Evolutionary conservation across 768 basidiomycete species (phyloP), one percentile per base, ranked within the genome.

Genomic region (Mycena floridula): DNA sequence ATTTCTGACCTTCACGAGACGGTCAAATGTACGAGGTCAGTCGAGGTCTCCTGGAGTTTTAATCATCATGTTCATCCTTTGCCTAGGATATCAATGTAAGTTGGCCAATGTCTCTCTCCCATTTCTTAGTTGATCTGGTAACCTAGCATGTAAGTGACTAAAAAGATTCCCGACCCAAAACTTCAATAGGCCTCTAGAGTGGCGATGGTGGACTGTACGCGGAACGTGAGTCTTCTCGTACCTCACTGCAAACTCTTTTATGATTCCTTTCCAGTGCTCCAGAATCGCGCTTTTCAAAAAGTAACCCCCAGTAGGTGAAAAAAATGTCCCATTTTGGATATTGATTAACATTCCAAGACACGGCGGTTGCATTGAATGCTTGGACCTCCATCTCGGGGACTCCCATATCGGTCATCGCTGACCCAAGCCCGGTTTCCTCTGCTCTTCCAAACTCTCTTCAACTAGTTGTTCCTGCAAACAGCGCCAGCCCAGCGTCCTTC

Each of bases 221-320:
- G 25, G 23, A 22, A 45, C 21, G 38, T 20, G 15, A 13, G 18
- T n/a, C n/a, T n/a, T n/a, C n/a, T n/a, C 23, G 5, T 21, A 20
- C 22, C 5, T 5, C 18, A 20, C 15, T 8, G 8, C 23, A 6
- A 3, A 40, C 21, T 8, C 23, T 40, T 32, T 25, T n/a, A 15
- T 42, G 41, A 25, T 26, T 12, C 25, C 21, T 40, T 3, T n/a
- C n/a, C 7, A 35, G 53, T 79, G 22, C 60, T 81, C 4, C 77
- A 76, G 52, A 81, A 82, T 53, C 64, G 79, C 18, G 78, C 80
- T 2, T 79, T 81, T 55, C 80, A 81, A 54, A 67, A 67, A 40
- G 76, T 80, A 23, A 65, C 70, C 18, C 72, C 78, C 12, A 65
- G 68, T 42, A 74, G 71, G 2, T 43, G 60, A 8, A 66, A 59